Base-by-base conservation (phyloP, 495 filamentous ascomycete genomes). In the Immersiella caudata region DNA sequence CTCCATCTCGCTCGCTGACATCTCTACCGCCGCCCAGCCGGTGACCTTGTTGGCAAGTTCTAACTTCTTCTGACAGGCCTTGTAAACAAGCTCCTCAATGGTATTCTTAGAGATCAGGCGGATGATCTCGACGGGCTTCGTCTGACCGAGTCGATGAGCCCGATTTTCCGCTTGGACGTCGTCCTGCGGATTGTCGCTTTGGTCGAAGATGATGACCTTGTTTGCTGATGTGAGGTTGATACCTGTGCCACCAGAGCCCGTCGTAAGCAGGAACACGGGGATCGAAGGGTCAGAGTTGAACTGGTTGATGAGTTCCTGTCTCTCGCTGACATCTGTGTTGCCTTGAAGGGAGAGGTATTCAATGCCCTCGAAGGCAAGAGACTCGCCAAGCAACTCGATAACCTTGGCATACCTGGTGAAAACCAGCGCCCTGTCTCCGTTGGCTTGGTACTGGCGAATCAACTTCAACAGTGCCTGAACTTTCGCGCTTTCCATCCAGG, bases 131-230 rank as follows among this genome's bases (percentile, higher is more conserved):
- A 99, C 95, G 20, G 93, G 90, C 26, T 91, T 80, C 9, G 84
- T 93, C 76, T 99, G 95, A 1, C 95, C 96, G 12, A 99, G 91
- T 4, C 95, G 88, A 79, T 99, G 95, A 0, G 95, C 95, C 21
- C 95, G 91, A 74, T 99, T 97, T 79, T 97, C 94, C 0, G 95
- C 95, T 76, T 99, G 95, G 0, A 95, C 85, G 73, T 99, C 95
- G 65, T 97, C 93, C 76, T 99, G 95, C 0, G 95, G 95, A 71
- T 99, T 99, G 78, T 98, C 97, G 29, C 86, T 90, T 60, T 90
- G 91, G 77, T 99, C 95, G 74, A 98, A 97, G 73, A 99, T 94
- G 76, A 99, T 87, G 67, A 99, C 94, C 81, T 97, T 97, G 80
- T 98, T 98, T 2, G 95, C 96, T 51, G 89, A 91, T 14, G 93